phyloP scores from a whole-genome alignment of 2,329 filamentous ascomycete species.

The Blastomyces parvus region DNA sequence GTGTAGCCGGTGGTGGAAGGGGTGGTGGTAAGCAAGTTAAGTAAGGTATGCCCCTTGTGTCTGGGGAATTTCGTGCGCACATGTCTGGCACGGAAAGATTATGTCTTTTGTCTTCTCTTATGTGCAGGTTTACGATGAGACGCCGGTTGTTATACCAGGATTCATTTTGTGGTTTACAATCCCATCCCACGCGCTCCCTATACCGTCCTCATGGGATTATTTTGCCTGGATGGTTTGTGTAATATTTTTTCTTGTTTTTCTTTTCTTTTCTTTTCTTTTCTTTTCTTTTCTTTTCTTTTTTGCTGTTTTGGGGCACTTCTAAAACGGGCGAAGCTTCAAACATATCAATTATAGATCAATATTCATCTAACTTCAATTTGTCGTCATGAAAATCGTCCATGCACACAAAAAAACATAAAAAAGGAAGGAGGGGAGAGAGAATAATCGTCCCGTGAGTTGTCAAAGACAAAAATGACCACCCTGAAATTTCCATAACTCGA shows the following conservation, averaged over 20 bases:
- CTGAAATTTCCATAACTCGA: neutral
- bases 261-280: too few relatives aligned
- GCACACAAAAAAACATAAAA: neutral
- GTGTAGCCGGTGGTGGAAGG: neutral
- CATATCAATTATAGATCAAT: neutral
- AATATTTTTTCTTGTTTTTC: neutral
- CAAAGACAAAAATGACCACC: neutral
- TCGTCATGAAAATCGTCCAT: neutral
- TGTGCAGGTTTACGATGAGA: neutral
- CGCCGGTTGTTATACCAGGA: neutral
- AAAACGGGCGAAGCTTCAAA: neutral
- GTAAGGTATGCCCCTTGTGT: neutral
- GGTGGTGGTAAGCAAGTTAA: neutral
- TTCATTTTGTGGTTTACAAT: neutral
- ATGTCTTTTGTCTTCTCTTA: too few relatives aligned
- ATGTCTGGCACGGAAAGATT: neutral
- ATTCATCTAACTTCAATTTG: neutral
- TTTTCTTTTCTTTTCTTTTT: neutral
- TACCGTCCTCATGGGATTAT: neutral
- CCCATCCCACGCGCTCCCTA: neutral
- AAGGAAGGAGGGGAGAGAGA: neutral
- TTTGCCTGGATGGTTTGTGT: neutral
- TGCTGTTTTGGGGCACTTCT: neutral
- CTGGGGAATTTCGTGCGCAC: neutral
- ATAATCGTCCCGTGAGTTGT: neutral